Evolutionary conservation across 148 eudicot genomes (phyloP).

Genomic region (Rhododendron molle): DNA sequence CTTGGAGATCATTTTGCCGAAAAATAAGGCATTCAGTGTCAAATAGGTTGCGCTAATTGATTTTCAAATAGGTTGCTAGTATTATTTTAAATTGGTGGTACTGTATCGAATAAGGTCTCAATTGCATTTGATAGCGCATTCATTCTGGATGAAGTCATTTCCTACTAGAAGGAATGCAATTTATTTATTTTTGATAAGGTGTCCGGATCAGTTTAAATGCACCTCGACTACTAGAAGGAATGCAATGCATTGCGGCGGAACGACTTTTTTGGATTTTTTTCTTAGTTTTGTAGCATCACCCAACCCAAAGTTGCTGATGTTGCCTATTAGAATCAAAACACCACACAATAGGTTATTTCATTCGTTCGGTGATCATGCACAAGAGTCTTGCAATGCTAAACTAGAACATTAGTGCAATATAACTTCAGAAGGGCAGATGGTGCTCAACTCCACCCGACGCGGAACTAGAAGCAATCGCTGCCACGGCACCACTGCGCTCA

Average conservation of each 20-base stretch:
- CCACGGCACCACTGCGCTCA: conserved; percentile 41
- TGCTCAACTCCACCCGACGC: conserved; percentile 13
- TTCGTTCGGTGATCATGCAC: not conserved
- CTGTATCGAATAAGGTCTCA: too few relatives aligned
- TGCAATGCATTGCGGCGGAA: not conserved
- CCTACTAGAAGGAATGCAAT: not conserved
- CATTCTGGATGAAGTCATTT: too few relatives aligned
- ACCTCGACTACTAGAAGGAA: not conserved
- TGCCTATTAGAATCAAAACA: not conserved
- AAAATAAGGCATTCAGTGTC: not conserved
- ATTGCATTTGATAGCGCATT: not conserved
- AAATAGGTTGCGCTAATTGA: not conserved
- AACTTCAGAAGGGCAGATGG: conserved; percentile 2
- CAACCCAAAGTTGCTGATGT: not conserved
- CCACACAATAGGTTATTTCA: not conserved
- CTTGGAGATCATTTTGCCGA: not conserved
- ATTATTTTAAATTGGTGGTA: too few relatives aligned
- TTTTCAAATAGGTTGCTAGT: too few relatives aligned
- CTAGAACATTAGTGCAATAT: not conserved
- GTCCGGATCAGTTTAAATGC: not conserved
- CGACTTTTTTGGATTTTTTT: not conserved
- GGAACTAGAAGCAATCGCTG: conserved; percentile 17
- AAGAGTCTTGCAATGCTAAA: not conserved
- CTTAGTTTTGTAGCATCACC: not conserved
- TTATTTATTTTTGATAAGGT: too few relatives aligned